Conservation (phyloP, 164 flowering plant genomes). For the Platanus orientalis region DNA sequence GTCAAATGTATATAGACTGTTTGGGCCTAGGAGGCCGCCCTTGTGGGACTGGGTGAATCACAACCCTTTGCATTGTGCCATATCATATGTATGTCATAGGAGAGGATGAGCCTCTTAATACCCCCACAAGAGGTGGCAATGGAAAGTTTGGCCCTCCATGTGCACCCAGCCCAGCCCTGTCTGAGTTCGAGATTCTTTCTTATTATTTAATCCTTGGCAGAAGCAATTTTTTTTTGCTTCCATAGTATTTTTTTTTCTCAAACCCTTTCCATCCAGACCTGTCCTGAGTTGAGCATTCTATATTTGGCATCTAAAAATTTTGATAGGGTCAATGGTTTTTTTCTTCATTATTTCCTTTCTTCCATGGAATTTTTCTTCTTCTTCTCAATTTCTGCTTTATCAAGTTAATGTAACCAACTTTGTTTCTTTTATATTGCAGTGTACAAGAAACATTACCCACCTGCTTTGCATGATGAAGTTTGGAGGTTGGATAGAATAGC, state of each 20-base stretch:
- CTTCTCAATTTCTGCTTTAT: neutral
- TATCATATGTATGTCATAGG: neutral
- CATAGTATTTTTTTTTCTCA: no score
- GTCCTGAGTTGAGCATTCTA: neutral
- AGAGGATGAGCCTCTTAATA: neutral
- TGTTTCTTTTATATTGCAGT: slow-evolving; percentile 30
- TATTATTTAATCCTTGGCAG: no score
- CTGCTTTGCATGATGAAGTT: slow-evolving; percentile 56
- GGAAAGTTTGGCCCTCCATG: neutral
- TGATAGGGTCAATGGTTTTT: neutral
- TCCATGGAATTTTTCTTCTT: neutral
- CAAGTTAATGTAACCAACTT: neutral
- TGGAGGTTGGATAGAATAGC: slow-evolving; percentile 70
- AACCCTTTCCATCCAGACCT: no score
- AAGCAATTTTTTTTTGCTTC: no score
- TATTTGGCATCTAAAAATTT: neutral
- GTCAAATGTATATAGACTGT: neutral
- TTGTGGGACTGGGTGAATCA: neutral
- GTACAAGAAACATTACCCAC: slow-evolving; percentile 67
- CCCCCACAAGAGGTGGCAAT: neutral
- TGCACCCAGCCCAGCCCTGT: neutral
- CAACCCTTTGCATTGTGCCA: neutral
- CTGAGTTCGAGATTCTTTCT: no score
- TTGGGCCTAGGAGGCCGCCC: neutral
- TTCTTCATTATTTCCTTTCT: neutral